Evolutionary conservation across 768 basidiomycete genomes (phyloP).

Genomic region (Trametopsis cervina): DNA sequence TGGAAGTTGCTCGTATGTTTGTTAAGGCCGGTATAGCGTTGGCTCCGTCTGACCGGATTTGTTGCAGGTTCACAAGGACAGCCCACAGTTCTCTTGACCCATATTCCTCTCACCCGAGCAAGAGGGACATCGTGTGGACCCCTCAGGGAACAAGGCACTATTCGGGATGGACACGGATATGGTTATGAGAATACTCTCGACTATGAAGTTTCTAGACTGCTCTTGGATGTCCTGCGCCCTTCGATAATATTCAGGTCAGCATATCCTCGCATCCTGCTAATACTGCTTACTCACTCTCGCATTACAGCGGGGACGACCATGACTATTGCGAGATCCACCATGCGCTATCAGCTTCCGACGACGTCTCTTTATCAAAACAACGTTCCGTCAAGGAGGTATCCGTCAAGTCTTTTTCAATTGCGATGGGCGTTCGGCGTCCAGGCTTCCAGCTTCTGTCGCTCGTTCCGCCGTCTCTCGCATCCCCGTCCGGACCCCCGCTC

Average conservation of each 20-base stretch:
- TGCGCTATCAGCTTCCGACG: constrained; percentile 22
- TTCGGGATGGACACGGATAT: constrained; percentile 65
- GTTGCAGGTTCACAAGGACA: background rate
- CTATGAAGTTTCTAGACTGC: constrained; percentile 52
- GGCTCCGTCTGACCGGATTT: background rate
- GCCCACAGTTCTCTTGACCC: constrained; percentile 71
- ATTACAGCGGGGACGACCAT: constrained; percentile 86
- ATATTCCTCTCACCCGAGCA: constrained; percentile 83
- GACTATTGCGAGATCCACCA: constrained; percentile 86
- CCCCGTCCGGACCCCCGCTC: constrained; percentile 28
- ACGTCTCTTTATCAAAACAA: constrained; percentile 12
- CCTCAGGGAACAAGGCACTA: constrained; percentile 64
- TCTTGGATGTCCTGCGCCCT: constrained; percentile 62
- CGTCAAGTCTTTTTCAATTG: constrained; percentile 86
- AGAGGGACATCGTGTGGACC: constrained; percentile 69
- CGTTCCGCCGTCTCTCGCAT: constrained; percentile 30
- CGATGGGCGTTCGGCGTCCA: constrained; percentile 76
- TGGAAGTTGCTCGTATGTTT: background rate
- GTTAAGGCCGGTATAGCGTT: no score
- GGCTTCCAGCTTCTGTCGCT: constrained; percentile 90
- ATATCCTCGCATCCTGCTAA: background rate
- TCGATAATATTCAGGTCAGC: constrained; percentile 67
- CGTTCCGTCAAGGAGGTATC: constrained; percentile 63
- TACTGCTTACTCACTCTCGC: background rate
- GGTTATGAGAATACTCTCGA: constrained; percentile 87